Conservation (phyloP, 1,139 yeast genomes). For the Saccharomyces hybrid region DNA sequence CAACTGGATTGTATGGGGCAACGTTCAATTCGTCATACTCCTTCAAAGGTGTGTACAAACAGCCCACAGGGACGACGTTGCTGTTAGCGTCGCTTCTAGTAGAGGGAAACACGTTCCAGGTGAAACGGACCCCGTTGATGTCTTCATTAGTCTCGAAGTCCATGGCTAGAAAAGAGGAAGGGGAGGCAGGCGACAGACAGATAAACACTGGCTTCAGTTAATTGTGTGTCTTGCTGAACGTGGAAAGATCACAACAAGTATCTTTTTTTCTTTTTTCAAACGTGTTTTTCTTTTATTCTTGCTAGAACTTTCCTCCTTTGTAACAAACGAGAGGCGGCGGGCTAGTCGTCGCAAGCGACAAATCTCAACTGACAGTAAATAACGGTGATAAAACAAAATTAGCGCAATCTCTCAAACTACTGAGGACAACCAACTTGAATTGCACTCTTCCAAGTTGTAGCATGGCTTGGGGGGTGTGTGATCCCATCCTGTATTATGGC, state of each 20-base stretch:
- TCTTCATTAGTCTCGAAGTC: conserved; percentile 86
- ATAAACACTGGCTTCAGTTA: not conserved
- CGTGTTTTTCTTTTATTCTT: conserved; percentile 4
- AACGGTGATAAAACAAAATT: not conserved
- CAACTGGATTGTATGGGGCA: conserved; percentile 84
- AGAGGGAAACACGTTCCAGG: conserved; percentile 88
- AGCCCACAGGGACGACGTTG: conserved; percentile 91
- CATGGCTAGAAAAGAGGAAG: conserved; percentile 27
- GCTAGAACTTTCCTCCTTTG: conserved; percentile 1
- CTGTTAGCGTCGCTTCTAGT: conserved; percentile 87
- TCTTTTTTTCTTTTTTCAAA: not conserved
- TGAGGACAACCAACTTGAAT: not conserved
- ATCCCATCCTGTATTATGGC: not conserved
- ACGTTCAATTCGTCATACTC: conserved; percentile 70
- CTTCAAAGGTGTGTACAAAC: conserved; percentile 87
- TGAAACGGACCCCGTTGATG: conserved; percentile 76
- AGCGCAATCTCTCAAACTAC: not conserved
- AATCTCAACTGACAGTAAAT: not conserved
- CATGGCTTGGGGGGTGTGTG: not conserved
- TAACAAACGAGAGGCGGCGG: not conserved
- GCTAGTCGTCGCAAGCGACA: not conserved
- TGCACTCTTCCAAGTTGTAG: not conserved
- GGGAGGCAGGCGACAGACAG: not conserved
- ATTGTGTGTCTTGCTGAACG: not conserved
- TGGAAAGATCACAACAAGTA: conserved; percentile 1